A percentile compares a stretch with the other conserved stretches of the same genome.
Evolutionary conservation across 208 protist genomes (phyloP).

Genomic region (Blastocrithidia nonstop): DNA sequence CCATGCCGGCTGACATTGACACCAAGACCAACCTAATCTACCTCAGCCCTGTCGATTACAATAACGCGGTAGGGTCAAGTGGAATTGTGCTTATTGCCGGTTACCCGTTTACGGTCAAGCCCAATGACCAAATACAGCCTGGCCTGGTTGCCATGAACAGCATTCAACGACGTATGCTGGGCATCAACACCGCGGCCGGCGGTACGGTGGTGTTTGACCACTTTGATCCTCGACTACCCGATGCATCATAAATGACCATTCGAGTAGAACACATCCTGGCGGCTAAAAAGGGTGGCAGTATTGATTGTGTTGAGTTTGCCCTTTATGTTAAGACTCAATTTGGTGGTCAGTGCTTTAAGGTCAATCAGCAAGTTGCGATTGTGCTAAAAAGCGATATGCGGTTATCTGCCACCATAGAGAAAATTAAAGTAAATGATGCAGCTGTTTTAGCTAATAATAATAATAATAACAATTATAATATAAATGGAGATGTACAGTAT

Average conservation of each 20-base stretch:
- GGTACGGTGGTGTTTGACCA: constrained; percentile 22
- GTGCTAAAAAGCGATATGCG: constrained; percentile 29
- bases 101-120: constrained; percentile 33
- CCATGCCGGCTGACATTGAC: constrained; percentile 40
- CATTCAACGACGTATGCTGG: constrained; percentile 56
- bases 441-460: constrained; percentile 2
- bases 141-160: constrained; percentile 55
- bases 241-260: constrained; percentile 17
- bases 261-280: constrained; percentile 36
- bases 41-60: constrained; percentile 20
- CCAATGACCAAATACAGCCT: constrained; percentile 12
- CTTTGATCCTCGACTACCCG: constrained; percentile 8
- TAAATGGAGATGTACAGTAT: not conserved
- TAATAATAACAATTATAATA: constrained; percentile 1
- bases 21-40: constrained; percentile 53
- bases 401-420: constrained; percentile 26
- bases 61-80: not conserved
- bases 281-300: constrained; percentile 27
- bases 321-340: constrained; percentile 27
- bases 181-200: constrained; percentile 31
- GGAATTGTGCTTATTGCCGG: constrained; percentile 30
- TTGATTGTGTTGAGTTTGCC: constrained; percentile 50
- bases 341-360: constrained; percentile 36
- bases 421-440: constrained; percentile 6
- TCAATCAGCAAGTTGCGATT: constrained; percentile 42